Evolutionary conservation across 2,329 filamentous ascomycete genomes (phyloP).

Genomic region (Apiospora malaysiana): DNA sequence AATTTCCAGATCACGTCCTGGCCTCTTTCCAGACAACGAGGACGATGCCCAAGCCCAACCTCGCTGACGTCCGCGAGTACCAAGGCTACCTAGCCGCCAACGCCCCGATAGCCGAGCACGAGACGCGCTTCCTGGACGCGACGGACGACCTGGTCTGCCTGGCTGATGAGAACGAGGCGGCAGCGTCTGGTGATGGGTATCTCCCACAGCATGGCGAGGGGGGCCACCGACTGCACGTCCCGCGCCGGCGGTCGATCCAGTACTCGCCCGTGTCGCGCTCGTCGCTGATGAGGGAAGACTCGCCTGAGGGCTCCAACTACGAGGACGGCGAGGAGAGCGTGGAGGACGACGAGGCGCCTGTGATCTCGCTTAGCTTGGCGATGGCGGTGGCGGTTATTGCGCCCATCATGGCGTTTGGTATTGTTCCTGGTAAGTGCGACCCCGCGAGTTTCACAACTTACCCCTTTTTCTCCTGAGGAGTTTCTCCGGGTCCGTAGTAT

Average conservation of each 20-base stretch:
- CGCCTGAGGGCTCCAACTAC: not conserved
- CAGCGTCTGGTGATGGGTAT: constrained; percentile 31
- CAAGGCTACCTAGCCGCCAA: constrained; percentile 60
- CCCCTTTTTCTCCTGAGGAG: not conserved
- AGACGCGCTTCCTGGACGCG: constrained; percentile 64
- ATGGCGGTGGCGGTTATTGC: constrained; percentile 59
- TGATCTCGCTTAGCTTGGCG: constrained; percentile 47
- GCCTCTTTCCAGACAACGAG: constrained; percentile 62
- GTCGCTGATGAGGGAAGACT: not conserved
- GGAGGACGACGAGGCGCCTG: constrained; percentile 7
- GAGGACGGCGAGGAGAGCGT: not conserved
- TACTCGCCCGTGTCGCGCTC: not conserved
- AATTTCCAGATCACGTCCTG: constrained; percentile 59
- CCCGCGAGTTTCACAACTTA: not conserved
- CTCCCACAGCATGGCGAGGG: constrained; percentile 31
- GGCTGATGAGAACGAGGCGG: constrained; percentile 18
- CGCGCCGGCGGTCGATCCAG: constrained; percentile 28
- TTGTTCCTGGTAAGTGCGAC: constrained; percentile 50
- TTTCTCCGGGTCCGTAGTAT: not conserved
- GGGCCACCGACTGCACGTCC: constrained; percentile 6
- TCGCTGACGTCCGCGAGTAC: constrained; percentile 56
- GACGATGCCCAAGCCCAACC: constrained; percentile 53
- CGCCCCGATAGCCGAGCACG: constrained; percentile 61
- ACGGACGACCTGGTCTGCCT: constrained; percentile 59
- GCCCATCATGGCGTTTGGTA: constrained; percentile 63